These are phyloP conservation scores for Nevesoporus exiguus DNA, from an alignment of 768 basidiomycete genomes.

Conservation along the genomic window DNA sequence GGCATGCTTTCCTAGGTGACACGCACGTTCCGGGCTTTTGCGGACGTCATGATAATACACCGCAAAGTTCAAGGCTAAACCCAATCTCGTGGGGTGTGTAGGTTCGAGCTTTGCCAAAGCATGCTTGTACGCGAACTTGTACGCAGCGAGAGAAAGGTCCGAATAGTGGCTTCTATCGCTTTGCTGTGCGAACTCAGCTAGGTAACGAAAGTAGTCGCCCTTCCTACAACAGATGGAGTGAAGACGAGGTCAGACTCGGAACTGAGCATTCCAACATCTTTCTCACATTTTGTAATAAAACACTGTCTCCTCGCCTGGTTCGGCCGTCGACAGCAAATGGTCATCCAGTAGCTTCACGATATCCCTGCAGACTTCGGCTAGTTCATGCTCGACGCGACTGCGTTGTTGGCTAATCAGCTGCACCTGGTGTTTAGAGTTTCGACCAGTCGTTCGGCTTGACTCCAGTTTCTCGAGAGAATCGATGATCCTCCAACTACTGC, in stretches of 20 bases:
- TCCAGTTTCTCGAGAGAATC: conserved; percentile 70
- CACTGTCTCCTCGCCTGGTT: conserved; percentile 76
- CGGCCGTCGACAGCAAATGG: conserved; percentile 57
- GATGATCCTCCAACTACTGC: conserved; percentile 81
- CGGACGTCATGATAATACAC: conserved; percentile 90
- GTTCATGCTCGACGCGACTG: conserved; percentile 71
- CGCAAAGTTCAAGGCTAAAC: conserved; percentile 89
- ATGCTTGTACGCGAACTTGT: conserved; percentile 84
- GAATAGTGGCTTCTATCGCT: conserved; percentile 66
- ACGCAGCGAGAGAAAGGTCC: conserved; percentile 75
- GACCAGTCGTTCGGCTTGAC: conserved; percentile 31
- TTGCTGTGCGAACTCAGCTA: conserved; percentile 79
- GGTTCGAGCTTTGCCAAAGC: conserved; percentile 69
- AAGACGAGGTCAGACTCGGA: conserved; percentile 9
- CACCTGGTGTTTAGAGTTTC: conserved; percentile 42
- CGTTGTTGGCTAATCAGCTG: conserved; percentile 70
- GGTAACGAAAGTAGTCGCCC: conserved; percentile 90
- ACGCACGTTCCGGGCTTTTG: conserved; percentile 81
- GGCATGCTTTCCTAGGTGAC: conserved; percentile 86
- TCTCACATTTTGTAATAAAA: conserved; percentile 88
- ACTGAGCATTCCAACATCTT: not conserved
- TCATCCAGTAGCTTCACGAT: conserved; percentile 67
- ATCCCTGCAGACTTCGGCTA: conserved; percentile 75
- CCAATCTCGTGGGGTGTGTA: conserved; percentile 83
- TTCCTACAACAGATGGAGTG: conserved; percentile 44